Percentiles rank a stretch among this genome's conserved stretches.
These are phyloP conservation scores for Aotearoamyces nothofagi DNA, from an alignment of 2,329 filamentous ascomycete genomes.

Conservation along the genomic window DNA sequence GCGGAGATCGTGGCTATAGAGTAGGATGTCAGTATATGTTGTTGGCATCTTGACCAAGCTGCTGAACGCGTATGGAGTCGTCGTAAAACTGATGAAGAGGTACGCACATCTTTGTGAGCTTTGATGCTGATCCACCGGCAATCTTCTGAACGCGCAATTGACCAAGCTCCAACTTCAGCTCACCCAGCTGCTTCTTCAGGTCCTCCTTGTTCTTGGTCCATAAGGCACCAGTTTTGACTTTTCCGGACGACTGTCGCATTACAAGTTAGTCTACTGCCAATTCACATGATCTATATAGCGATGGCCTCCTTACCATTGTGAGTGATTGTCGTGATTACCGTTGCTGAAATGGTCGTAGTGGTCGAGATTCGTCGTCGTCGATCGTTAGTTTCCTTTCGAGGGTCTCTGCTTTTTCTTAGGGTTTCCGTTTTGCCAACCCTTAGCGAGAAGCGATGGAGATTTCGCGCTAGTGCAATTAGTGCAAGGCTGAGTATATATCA, in stretches of 20 bases:
- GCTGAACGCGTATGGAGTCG: not conserved
- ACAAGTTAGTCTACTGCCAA: slow-evolving; percentile 15
- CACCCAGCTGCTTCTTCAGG: slow-evolving; percentile 83
- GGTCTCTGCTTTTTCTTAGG: too few relatives aligned
- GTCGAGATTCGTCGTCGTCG: too few relatives aligned
- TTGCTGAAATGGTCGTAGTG: slow-evolving; percentile 13
- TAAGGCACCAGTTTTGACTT: slow-evolving; percentile 92
- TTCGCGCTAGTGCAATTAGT: too few relatives aligned
- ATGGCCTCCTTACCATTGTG: slow-evolving; percentile 19
- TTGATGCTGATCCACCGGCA: slow-evolving; percentile 76
- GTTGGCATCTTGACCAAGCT: too few relatives aligned
- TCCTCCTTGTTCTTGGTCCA: slow-evolving; percentile 99
- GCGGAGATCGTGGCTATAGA: slow-evolving; percentile 82
- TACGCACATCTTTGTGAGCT: slow-evolving; percentile 94
- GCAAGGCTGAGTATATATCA: too few relatives aligned
- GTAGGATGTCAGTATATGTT: slow-evolving; percentile 8
- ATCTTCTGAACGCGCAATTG: slow-evolving; percentile 98
- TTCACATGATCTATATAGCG: not conserved
- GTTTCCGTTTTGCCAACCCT: too few relatives aligned
- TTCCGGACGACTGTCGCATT: slow-evolving; percentile 38
- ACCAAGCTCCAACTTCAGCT: slow-evolving; percentile 92
- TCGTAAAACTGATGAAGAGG: slow-evolving; percentile 2
- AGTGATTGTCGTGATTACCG: slow-evolving; percentile 12
- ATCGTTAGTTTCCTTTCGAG: too few relatives aligned
- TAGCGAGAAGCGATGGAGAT: too few relatives aligned